Base-by-base conservation (phyloP, 306 rosid genomes). In the Acacia confusa region DNA sequence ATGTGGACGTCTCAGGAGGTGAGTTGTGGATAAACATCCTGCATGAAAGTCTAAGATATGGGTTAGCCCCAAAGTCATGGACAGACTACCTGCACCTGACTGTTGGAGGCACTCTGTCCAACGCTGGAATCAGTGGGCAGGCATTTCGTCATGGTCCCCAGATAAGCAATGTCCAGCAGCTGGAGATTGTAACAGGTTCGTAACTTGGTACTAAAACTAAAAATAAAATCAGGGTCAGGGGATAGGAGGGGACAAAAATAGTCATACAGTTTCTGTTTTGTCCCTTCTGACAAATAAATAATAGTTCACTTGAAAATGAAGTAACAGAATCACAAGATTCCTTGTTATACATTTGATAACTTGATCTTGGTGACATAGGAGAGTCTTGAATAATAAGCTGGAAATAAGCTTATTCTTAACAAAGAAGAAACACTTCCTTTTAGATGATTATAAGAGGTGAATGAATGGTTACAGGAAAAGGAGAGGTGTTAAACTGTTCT, bases 121-220 rank as follows among this genome's bases (percentile, higher is more conserved):
- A 95, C 58, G 99, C 97, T 28, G 99, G 99, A 74, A 82, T 93
- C 76, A 95, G 99, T 63, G 99, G 99, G 7, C 99, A 95, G 72
- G 98, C 99, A 79, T 95, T 95, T 79, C 85, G 85, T 75, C 91
- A 95, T 79, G 99, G 99, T 78, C 99, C 99, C 30, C 98, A 95
- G 90, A 95, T 92, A 84, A 95, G 99, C 70, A 95, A 95, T 85
- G 99, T 93, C 81, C 89, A 84, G 80, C 92, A 86, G 86, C 92
- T 95, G 82, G 93, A 95, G 94, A 92, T 95, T 83, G 97, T 95
- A 48, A 95, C 98, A 90, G 97, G 99, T 95, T 81, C 48, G 94
- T 84, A 84, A 67, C 30, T 76, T 41, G 40, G 17, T 19, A 47
- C n/a, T 5, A 28, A 45, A 45, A 28, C 20, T 55, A 67, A 45